phyloP scores from a whole-genome alignment of 805 yeast species.

The Hanseniaspora nectarophila region DNA sequence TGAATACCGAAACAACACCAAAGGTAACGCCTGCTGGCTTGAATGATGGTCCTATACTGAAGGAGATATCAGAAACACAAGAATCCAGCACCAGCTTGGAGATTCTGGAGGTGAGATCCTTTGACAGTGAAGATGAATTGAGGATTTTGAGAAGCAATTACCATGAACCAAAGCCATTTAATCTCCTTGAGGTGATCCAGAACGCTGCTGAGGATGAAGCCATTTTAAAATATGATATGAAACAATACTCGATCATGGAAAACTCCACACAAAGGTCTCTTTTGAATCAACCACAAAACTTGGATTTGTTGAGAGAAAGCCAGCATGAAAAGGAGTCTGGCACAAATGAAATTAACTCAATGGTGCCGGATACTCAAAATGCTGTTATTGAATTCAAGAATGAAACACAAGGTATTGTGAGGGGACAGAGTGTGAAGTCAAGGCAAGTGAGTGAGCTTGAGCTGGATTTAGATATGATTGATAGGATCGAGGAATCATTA shows the following conservation, averaged over 20 bases:
- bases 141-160: background rate
- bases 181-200: background rate
- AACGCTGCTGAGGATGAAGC: background rate
- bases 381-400: background rate
- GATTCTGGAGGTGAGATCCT: background rate
- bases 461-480: background rate
- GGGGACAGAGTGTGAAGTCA: too few species aligned
- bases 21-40: background rate
- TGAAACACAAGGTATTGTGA: background rate
- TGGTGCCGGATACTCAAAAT: background rate
- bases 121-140: background rate
- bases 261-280: too few species aligned
- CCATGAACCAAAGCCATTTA: background rate
- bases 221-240: too few species aligned
- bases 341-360: background rate
- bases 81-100: background rate
- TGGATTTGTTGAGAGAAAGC: background rate
- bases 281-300: background rate
- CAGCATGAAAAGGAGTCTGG: background rate
- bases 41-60: background rate
- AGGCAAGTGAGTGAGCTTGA: background rate
- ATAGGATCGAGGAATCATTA: background rate
- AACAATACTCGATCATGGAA: too few species aligned
- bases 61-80: background rate
- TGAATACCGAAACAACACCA: background rate